Base-by-base conservation (phyloP, 805 yeast genomes). In the Cyberlindnera saturnus region DNA sequence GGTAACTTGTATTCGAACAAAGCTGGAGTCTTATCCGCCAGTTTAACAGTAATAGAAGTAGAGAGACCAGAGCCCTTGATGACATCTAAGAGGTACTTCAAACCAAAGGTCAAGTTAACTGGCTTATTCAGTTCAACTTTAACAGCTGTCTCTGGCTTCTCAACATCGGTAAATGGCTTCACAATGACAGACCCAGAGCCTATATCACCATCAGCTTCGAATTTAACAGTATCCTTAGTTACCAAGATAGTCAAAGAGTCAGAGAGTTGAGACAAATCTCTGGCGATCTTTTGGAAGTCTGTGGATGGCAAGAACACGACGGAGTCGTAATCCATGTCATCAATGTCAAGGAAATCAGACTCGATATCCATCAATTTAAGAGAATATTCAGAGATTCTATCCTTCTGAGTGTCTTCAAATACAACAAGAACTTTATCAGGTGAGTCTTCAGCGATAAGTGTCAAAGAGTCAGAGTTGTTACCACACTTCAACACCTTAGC, bases 331-430 rank as follows among this genome's bases (percentile, higher is more conserved):
- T 87, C 95, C 80, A 90, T 82, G 56, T 89, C 98, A 56, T 95
- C 98, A 62, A 93, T 86, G 56, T 86, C 82, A 57, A 93, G 77
- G 69, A 86, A 86, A 62, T 93, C 98, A 41, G 95, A 86, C 64
- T 93, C 98, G 53, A 93, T 88, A 61, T 91, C 96, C 96, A 93
- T 89, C 62, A 93, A 77, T 64, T 89, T 89, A 62, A 93, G 75
- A 39, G 84, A 77, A 67, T 86, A 93, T 71, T 91, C 98, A 49
- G 95, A 83, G 49, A 91, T 85, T 62, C 96, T 79, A 60, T 90
- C 98, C 66, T 81, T 87, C 66, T 78, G 79, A 56, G 86, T 79
- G 65, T 91, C 98, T 71, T 93, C 99, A 60, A 93, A 93, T 38
- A 86, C 79, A 52, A 95, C 68, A 53, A 82, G 65, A 36, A 93